Percentiles rank a stretch among this genome's conserved stretches.
Evolutionary conservation across 345 rosid species (phyloP).

Genomic region (Eucalyptus camaldulensis): DNA sequence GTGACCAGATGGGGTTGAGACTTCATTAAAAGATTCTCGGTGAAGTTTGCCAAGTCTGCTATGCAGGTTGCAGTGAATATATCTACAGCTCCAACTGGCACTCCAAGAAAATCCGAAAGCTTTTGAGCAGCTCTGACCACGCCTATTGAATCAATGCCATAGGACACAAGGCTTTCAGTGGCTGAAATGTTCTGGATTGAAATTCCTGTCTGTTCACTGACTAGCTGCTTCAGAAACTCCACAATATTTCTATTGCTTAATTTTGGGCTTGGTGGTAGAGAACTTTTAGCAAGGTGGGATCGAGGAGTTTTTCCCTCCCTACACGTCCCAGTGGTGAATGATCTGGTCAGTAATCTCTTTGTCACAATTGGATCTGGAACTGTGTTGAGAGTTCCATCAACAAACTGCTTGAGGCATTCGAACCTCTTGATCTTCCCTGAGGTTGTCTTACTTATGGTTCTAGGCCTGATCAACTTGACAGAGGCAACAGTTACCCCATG

Average conservation of each 20-base stretch:
- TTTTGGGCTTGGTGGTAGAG: constrained; percentile 5
- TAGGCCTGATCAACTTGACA: constrained; percentile 46
- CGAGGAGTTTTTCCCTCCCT: constrained; percentile 32
- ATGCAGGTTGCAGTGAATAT: constrained; percentile 64
- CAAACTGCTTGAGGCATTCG: constrained; percentile 50
- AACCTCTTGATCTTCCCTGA: constrained; percentile 73
- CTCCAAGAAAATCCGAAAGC: constrained; percentile 48
- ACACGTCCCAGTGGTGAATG: constrained; percentile 43
- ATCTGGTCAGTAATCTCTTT: constrained; percentile 15
- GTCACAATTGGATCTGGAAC: constrained; percentile 23
- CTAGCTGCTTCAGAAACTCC: constrained; percentile 30
- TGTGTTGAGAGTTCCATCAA: constrained; percentile 32
- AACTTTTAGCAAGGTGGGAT: background rate
- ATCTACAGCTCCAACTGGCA: constrained; percentile 59
- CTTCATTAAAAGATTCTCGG: constrained; percentile 31
- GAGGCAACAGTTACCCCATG: constrained; percentile 44
- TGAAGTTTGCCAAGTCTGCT: constrained; percentile 49
- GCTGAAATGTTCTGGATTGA: constrained; percentile 22
- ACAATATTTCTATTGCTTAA: constrained; percentile 25
- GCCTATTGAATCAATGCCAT: constrained; percentile 68
- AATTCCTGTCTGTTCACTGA: constrained; percentile 44
- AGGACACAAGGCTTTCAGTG: constrained; percentile 40
- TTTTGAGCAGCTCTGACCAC: constrained; percentile 69
- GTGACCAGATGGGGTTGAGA: constrained; percentile 23
- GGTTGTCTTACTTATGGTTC: constrained; percentile 54